Evolutionary conservation across 495 filamentous ascomycete genomes (phyloP), one percentile per base, ranked within the genome.

Genomic region (Extremus antarcticus): DNA sequence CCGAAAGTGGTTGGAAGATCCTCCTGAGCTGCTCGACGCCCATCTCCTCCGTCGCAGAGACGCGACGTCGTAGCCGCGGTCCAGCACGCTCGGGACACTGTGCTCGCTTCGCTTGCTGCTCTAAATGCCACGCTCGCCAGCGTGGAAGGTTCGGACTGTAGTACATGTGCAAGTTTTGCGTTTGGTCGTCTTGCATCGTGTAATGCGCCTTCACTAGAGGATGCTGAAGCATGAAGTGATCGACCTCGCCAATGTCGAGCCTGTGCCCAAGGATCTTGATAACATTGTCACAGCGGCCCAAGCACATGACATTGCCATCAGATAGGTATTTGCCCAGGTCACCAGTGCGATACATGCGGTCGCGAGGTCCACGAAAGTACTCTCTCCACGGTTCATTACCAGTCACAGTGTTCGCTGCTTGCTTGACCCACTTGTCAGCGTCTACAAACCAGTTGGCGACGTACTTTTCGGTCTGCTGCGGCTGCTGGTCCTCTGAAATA

Each of bases 251-350:
- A 24, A 97, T 82, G 69, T 97, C 91, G 61, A 97, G 92, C 50
- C 91, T 77, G 74, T 96, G 95, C 3, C 91, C 91, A 49, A 91
- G 84, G 58, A 97, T 94, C 73, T 96, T 96, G 66, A 95, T 85
- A 62, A 96, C 92, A 62, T 88, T 78, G 63, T 98, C 92, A 9
- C 81, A 86, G 48, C 92, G 80, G 19, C 90, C 90, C 13, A 68
- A 68, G 46, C 70, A 73, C 35, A 70, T 71, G 2, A 76, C 74
- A 49, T 74, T 72, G 40, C 90, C 92, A 48, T 83, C 76, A 2
- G 81, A 77, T 39, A 79, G 78, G 58, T 87, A 94, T 16, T 81
- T 70, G 8, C 88, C 90, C 1, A 95, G 72, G 66, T 94, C 88
- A 23, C 88, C 90, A 32, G 80, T 88, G 7, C 86, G 73, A 65